These are phyloP conservation scores for Leucosporidium yakuticum DNA, from an alignment of 768 basidiomycete genomes.

Conservation along the genomic window DNA sequence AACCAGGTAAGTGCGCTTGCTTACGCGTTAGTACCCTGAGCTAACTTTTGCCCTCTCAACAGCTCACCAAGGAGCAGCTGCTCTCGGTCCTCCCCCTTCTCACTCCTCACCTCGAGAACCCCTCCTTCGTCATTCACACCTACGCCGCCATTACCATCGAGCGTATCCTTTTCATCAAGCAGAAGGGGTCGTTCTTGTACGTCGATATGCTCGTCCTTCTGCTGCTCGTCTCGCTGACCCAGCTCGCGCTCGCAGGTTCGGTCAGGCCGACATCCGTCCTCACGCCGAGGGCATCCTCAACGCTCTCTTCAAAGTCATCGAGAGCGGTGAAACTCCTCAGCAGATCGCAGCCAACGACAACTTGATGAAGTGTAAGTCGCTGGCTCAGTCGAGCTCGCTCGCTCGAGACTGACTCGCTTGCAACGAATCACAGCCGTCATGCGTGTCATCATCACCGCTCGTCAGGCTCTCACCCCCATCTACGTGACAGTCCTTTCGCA, in stretches of 20 bases:
- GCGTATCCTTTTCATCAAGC: conserved; percentile 82
- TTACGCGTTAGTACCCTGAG: neutral
- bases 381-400: neutral
- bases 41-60: neutral
- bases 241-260: conserved; percentile 56
- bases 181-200: conserved; percentile 65
- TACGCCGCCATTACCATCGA: conserved; percentile 99
- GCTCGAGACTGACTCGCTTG: neutral
- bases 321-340: conserved; percentile 69
- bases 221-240: neutral
- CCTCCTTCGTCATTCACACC: conserved; percentile 86
- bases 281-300: conserved; percentile 62
- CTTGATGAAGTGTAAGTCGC: conserved; percentile 81
- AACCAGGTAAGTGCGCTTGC: conserved; percentile 61
- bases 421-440: conserved; percentile 80
- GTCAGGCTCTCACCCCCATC: conserved; percentile 64
- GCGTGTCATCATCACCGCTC: conserved; percentile 85
- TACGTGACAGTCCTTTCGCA: conserved; percentile 63
- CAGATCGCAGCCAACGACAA: conserved; percentile 97
- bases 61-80: conserved; percentile 91
- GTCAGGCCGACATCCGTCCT: conserved; percentile 77
- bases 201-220: conserved; percentile 40
- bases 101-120: conserved; percentile 69
- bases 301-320: conserved; percentile 71
- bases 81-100: conserved; percentile 83